Evolutionary conservation across 2,329 filamentous ascomycete genomes (phyloP).

Genomic region (Fusarium cyanostomum): DNA sequence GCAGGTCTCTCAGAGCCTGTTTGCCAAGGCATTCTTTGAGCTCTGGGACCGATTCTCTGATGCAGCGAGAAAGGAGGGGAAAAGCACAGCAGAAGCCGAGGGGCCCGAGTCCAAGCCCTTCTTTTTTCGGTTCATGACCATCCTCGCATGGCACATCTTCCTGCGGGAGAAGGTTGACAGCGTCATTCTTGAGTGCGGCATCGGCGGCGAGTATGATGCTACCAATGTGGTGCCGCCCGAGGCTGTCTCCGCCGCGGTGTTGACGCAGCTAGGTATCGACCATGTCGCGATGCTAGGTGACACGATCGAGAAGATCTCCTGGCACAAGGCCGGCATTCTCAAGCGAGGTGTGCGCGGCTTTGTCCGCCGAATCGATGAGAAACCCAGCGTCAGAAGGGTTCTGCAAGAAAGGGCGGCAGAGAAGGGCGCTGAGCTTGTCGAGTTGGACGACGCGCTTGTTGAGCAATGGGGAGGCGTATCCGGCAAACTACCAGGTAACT

Average conservation of each 20-base stretch:
- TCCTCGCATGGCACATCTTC: slow-evolving; percentile 89
- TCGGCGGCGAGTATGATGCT: slow-evolving; percentile 91
- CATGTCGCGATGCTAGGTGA: slow-evolving; percentile 83
- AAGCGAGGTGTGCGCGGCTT: slow-evolving; percentile 65
- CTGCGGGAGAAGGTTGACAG: slow-evolving; percentile 77
- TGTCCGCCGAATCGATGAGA: slow-evolving; percentile 43
- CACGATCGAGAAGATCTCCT: slow-evolving; percentile 82
- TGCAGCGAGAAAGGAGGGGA: slow-evolving; percentile 48
- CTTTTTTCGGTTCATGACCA: slow-evolving; percentile 91
- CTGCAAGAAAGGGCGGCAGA: slow-evolving; percentile 67
- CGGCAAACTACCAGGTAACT: slow-evolving; percentile 57
- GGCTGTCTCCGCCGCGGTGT: slow-evolving; percentile 74
- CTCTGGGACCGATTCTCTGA: slow-evolving; percentile 74
- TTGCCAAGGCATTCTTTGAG: slow-evolving; percentile 83
- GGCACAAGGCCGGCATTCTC: slow-evolving; percentile 92
- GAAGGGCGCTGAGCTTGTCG: slow-evolving; percentile 58
- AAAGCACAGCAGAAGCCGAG: slow-evolving; percentile 54
- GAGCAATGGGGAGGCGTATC: slow-evolving; percentile 54
- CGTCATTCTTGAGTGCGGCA: slow-evolving; percentile 91
- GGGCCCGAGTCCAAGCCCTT: slow-evolving; percentile 78
- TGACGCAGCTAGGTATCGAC: slow-evolving; percentile 86
- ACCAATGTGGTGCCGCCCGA: slow-evolving; percentile 80
- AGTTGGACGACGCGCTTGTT: slow-evolving; percentile 52
- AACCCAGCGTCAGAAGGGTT: slow-evolving; percentile 58
- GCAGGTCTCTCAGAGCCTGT: slow-evolving; percentile 73